Percentiles rank a stretch among this genome's conserved stretches.
These are phyloP conservation scores for Papilionanthe hybrid DNA, from an alignment of 116 monocot species.

Conservation along the genomic window DNA sequence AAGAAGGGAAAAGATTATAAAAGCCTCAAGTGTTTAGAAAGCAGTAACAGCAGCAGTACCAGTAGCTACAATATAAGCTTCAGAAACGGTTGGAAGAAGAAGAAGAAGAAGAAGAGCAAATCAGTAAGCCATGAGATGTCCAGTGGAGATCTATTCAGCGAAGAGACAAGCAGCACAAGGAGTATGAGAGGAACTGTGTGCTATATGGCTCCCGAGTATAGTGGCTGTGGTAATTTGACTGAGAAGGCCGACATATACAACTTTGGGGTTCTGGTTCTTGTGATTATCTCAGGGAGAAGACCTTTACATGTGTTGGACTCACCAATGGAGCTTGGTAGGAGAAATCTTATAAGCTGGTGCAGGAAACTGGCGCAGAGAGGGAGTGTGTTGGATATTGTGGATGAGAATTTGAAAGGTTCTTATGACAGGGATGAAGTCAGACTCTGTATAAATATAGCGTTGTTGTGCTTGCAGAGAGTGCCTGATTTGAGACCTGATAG, in stretches of 20 bases:
- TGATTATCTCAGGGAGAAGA: constrained; percentile 67
- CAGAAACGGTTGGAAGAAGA: constrained; percentile 7
- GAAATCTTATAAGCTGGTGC: constrained; percentile 39
- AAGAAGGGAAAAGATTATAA: constrained; percentile 18
- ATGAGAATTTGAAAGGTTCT: constrained; percentile 48
- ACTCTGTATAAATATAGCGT: constrained; percentile 15
- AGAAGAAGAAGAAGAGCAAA: constrained; percentile 29
- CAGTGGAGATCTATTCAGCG: constrained; percentile 60
- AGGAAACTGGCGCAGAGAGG: constrained; percentile 47
- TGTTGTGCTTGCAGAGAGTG: constrained; percentile 11
- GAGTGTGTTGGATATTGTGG: constrained; percentile 61
- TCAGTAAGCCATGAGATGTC: constrained; percentile 36
- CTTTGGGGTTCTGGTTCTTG: constrained; percentile 73
- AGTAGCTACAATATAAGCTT: too few species aligned
- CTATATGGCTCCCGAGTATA: constrained; percentile 70
- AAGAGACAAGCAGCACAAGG: constrained; percentile 56
- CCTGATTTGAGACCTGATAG: constrained; percentile 25
- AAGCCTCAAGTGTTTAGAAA: background rate
- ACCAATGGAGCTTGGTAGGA: constrained; percentile 69
- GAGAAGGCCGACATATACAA: constrained; percentile 88
- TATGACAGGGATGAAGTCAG: constrained; percentile 41
- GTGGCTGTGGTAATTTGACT: constrained; percentile 20
- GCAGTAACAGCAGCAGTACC: background rate
- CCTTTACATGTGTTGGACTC: constrained; percentile 69
- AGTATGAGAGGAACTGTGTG: constrained; percentile 88